Evolutionary conservation across 2,329 filamentous ascomycete genomes (phyloP).

Genomic region (Neospermospora avenae): DNA sequence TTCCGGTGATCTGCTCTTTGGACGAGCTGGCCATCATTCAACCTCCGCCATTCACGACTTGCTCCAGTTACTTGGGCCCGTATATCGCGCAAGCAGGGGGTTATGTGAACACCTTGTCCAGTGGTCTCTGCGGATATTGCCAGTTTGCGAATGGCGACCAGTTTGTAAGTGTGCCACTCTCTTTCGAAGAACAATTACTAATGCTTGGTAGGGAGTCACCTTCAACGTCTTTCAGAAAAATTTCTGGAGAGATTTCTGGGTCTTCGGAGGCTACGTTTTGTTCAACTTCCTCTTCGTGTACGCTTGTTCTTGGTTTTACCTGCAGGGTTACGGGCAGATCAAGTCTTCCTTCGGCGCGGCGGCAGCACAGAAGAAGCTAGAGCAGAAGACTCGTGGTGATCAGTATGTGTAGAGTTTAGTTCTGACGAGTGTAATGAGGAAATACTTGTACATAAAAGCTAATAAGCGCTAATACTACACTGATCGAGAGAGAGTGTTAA

Average conservation of each 20-base stretch:
- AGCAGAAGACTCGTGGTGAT: background rate
- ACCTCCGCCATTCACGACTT: background rate
- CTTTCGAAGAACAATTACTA: background rate
- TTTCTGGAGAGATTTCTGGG: background rate
- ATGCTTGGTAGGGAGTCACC: background rate
- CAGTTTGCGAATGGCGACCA: background rate
- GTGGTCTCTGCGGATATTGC: background rate
- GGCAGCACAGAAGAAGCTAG: background rate
- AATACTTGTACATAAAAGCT: background rate
- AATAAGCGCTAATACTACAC: background rate
- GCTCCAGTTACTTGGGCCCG: background rate
- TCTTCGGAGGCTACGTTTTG: background rate
- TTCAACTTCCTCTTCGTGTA: background rate
- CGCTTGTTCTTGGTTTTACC: background rate
- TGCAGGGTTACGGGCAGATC: background rate
- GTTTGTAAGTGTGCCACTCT: background rate
- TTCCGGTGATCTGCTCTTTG: background rate
- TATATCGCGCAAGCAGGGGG: background rate
- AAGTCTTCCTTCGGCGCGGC: background rate
- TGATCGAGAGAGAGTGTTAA: too few relatives aligned
- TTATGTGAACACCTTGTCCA: background rate
- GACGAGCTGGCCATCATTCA: background rate
- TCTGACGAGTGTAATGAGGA: background rate
- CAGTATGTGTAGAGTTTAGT: background rate
- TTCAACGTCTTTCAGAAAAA: background rate